A percentile compares a stretch with the other conserved stretches of the same genome.
These are phyloP conservation scores for Penicillium polonicum DNA, from an alignment of 2,329 filamentous ascomycete genomes.

Conservation along the genomic window DNA sequence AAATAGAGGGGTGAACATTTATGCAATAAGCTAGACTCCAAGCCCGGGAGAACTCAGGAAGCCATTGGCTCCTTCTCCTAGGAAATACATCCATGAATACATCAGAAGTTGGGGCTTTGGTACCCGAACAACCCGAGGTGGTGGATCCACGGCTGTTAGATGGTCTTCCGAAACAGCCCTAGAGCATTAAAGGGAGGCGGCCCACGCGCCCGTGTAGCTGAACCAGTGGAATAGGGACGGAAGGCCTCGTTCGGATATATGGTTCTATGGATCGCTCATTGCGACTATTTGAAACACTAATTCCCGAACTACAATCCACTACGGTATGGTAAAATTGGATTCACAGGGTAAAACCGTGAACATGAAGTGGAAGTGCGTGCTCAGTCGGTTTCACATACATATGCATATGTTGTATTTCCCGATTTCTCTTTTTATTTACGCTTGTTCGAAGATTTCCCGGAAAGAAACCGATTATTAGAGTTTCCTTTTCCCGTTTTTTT, in stretches of 20 bases:
- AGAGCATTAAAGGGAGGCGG: background rate
- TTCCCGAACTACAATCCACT: background rate
- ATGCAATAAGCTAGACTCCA: background rate
- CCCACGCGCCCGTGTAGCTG: background rate
- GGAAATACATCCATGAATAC: background rate
- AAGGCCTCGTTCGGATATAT: background rate
- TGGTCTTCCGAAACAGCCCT: background rate
- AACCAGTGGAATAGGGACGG: background rate
- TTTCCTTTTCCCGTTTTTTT: background rate
- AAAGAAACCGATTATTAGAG: slow-evolving; percentile 4
- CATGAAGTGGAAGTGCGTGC: background rate
- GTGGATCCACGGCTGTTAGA: slow-evolving; percentile 11
- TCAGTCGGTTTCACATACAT: slow-evolving; percentile 8
- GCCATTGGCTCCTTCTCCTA: background rate
- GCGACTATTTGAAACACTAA: background rate
- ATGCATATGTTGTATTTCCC: background rate
- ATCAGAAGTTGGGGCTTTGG: slow-evolving; percentile 3
- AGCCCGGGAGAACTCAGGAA: background rate
- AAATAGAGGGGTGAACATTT: background rate
- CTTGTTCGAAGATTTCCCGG: slow-evolving; percentile 7
- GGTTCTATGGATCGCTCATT: background rate
- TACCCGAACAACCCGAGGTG: slow-evolving; percentile 4
- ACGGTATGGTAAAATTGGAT: background rate
- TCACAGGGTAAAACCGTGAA: background rate
- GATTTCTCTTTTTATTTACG: background rate